Evolutionary conservation across 495 filamentous ascomycete genomes (phyloP), one percentile per base, ranked within the genome.

Genomic region (Lasiosphaeris hirsuta): DNA sequence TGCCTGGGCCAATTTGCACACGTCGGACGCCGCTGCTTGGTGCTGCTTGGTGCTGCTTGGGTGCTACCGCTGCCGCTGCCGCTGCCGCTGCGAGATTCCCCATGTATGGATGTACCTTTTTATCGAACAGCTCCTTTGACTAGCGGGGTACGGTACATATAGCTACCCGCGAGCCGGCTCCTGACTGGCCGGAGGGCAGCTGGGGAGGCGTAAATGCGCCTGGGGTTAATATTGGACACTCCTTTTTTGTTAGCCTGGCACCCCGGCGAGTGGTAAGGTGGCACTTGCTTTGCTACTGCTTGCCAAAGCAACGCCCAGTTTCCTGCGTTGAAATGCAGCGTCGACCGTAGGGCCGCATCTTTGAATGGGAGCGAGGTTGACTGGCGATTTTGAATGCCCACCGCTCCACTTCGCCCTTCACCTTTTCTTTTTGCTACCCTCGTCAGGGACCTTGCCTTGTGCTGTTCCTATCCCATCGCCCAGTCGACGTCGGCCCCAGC

Each of bases 301-400:
- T 44, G 34, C 17, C 51, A 19, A 41, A 56, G 10, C 19, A 51
- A 51, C 56, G 47, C 57, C 49, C 49, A 53, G 57, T 53, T 60
- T 55, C 51, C 50, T 30, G 47, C 40, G 17, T 52, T 40, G 23
- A 44, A 11, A 33, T 18, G 42, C 41, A 54, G 51, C 38, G 38
- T 52, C 48, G 37, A 62, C 39, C 37, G 54, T 40, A 61, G 60
- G 60, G 54, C 60, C 50, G 59, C 60, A 58, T 62, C 49, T 54
- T 51, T 49, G 54, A 61, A 37, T 3, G 48, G 40, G 19, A 40
- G 23, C 38, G 19, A 39, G 56, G 48, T 45, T 34, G 45, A 50
- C 52, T 15, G 44, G 46, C 35, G 37, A 61, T 44, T 47, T 53
- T 61, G 40, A 42, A 42, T 50, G 47, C 54, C 48, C 54, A 44